These are phyloP conservation scores for Fraxinus greggii DNA, from an alignment of 305 asterid species.

Conservation along the genomic window DNA sequence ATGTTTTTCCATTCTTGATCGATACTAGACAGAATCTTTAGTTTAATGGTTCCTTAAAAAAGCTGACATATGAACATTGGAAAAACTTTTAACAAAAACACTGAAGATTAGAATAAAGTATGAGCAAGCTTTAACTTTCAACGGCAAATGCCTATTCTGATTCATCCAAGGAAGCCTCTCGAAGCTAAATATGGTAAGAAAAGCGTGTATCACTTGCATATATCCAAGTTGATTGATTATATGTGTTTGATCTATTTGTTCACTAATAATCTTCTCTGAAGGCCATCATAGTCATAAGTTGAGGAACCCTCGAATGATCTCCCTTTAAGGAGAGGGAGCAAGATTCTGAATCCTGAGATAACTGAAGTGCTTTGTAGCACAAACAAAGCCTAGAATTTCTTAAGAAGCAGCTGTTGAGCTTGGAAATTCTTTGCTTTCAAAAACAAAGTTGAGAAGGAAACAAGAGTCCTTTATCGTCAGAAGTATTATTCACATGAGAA, in stretches of 20 bases:
- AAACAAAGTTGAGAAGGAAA: neutral
- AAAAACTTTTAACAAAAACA: neutral
- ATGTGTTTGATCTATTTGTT: neutral
- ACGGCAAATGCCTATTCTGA: neutral
- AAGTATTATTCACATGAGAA: neutral
- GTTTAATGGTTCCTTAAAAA: neutral
- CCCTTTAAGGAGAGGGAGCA: neutral
- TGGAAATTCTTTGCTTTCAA: neutral
- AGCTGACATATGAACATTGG: neutral
- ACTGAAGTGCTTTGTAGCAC: neutral
- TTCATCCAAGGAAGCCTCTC: neutral
- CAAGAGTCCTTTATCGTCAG: neutral
- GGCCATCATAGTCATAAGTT: neutral
- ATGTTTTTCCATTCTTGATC: neutral
- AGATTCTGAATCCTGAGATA: neutral
- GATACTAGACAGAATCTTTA: neutral
- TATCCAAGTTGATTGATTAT: neutral
- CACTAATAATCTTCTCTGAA: neutral
- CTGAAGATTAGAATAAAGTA: neutral
- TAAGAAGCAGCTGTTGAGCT: neutral
- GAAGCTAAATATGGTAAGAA: neutral
- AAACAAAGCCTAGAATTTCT: neutral
- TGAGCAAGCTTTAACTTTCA: neutral
- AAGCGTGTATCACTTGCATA: neutral
- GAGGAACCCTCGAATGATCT: neutral